phyloP scores from a whole-genome alignment of 345 rosid species.

The rapeseed (Brassica napus) region Da-Ae NC_063448.1:377501-378000 shows the following conservation, averaged over 20 bases:
- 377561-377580: conserved; percentile 4
- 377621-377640: not conserved
- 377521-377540: conserved; percentile 43
- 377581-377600: conserved; percentile 18
- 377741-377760: not conserved
- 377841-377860: conserved; percentile 21
- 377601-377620: not conserved
- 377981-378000: conserved; percentile 47
- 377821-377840: not conserved
- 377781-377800: not conserved
- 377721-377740: conserved; percentile 16
- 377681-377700: conserved; percentile 4
- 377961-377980: conserved; percentile 41
- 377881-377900: conserved; percentile 4
- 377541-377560: conserved; percentile 15
- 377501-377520: conserved; percentile 36
- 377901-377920: conserved; percentile 47
- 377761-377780: not conserved
- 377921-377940: conserved; percentile 55
- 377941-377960: conserved; percentile 45
- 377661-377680: conserved; percentile 7
- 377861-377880: conserved; percentile 26
- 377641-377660: not conserved
- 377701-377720: conserved; percentile 11
- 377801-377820: not conserved